These are phyloP conservation scores for Emericellopsis terricola DNA, from an alignment of 495 filamentous ascomycete species.

Conservation along the genomic window DNA sequence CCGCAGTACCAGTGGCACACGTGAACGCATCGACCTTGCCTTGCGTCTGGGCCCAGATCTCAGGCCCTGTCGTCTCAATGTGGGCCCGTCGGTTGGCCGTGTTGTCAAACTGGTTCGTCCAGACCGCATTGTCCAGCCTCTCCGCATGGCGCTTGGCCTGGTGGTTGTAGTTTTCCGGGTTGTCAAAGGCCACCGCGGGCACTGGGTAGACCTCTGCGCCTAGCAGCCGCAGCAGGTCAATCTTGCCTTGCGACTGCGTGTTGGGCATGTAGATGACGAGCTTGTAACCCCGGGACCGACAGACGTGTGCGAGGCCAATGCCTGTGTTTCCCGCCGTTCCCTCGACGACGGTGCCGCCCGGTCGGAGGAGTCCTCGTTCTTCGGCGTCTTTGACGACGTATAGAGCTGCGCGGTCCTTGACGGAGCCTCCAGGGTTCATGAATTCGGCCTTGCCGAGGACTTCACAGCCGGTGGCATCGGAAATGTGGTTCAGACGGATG, in stretches of 20 bases:
- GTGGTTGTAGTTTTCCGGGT: conserved; percentile 95
- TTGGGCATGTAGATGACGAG: conserved; percentile 99
- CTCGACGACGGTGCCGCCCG: conserved; percentile 90
- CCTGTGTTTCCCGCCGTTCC: conserved; percentile 96
- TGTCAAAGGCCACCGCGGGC: conserved; percentile 88
- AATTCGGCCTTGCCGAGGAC: conserved; percentile 96
- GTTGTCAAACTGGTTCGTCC: conserved; percentile 99
- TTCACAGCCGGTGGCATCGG: conserved; percentile 83
- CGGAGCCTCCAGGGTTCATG: conserved; percentile 90
- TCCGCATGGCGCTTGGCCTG: conserved; percentile 83
- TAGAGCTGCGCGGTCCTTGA: conserved; percentile 91
- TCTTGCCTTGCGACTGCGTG: conserved; percentile 94
- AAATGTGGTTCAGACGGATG: conserved; percentile 75
- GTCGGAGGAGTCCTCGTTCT: conserved; percentile 57
- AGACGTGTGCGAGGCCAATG: conserved; percentile 94
- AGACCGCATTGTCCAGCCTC: conserved; percentile 71
- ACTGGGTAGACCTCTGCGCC: conserved; percentile 98
- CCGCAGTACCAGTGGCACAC: conserved; percentile 83
- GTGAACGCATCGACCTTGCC: conserved; percentile 88
- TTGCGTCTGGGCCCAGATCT: conserved; percentile 88
- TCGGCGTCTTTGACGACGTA: conserved; percentile 92
- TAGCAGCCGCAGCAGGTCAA: conserved; percentile 77
- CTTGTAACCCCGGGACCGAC: conserved; percentile 79
- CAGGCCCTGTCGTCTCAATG: conserved; percentile 90
- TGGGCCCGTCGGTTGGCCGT: conserved; percentile 83